Conservation (phyloP, 805 yeast genomes). For the Suhomyces sp. region DNA sequence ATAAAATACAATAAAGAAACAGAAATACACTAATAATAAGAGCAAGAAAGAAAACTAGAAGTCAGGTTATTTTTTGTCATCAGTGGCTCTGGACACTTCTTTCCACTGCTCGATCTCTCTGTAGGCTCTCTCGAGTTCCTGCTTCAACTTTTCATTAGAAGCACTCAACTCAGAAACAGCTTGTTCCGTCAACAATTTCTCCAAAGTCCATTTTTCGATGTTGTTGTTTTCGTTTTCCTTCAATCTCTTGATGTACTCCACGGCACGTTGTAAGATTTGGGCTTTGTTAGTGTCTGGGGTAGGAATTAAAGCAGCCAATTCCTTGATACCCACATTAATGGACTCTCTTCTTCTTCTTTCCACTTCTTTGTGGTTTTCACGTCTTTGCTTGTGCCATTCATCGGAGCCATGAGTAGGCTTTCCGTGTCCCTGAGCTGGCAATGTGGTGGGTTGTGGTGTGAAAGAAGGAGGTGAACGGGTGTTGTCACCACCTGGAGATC, state of each 20-base stretch:
- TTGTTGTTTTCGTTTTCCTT: conserved; percentile 87
- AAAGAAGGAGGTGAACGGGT: conserved; percentile 1
- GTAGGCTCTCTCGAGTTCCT: conserved; percentile 87
- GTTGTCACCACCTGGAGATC: conserved; percentile 3
- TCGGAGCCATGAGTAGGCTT: conserved; percentile 74
- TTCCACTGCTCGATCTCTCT: conserved; percentile 88
- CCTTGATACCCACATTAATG: conserved; percentile 83
- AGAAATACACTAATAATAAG: conserved; percentile 4
- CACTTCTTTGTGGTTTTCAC: conserved; percentile 92
- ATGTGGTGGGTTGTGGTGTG: conserved; percentile 35
- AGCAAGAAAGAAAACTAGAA: conserved; percentile 1
- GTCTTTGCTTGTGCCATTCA: conserved; percentile 80
- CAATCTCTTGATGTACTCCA: conserved; percentile 84
- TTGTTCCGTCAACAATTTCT: conserved; percentile 88
- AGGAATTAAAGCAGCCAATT: conserved; percentile 74
- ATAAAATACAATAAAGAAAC: conserved; percentile 7
- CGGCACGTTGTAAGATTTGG: conserved; percentile 82
- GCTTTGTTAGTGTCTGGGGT: conserved; percentile 87
- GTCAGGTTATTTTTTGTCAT: conserved; percentile 12
- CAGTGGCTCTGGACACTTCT: conserved; percentile 29
- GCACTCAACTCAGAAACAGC: conserved; percentile 81
- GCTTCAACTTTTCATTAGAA: conserved; percentile 83
- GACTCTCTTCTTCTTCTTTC: conserved; percentile 90
- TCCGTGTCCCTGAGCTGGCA: conserved; percentile 21
- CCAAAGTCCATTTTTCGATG: conserved; percentile 93